These are phyloP conservation scores for Verticillium alfalfae DNA, from an alignment of 2,329 filamentous ascomycete genomes.

Conservation along the genomic window DNA sequence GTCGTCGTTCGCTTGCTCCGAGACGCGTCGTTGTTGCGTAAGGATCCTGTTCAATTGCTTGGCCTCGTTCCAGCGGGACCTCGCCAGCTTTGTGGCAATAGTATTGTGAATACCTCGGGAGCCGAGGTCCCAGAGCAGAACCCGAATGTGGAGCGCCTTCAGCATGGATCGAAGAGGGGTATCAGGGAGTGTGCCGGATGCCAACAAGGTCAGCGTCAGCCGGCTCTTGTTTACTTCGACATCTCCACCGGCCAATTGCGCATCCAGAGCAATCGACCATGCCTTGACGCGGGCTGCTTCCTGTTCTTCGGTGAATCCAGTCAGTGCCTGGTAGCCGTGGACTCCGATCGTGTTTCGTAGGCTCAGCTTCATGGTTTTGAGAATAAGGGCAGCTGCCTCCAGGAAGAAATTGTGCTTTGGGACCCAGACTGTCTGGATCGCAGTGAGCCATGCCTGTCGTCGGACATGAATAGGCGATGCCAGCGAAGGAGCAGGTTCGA, in stretches of 20 bases:
- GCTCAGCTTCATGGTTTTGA: slow-evolving; percentile 80
- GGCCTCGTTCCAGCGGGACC: slow-evolving; percentile 76
- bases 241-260: slow-evolving; percentile 86
- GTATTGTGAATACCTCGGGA: slow-evolving; percentile 62
- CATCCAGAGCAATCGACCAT: slow-evolving; percentile 90
- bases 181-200: slow-evolving; percentile 79
- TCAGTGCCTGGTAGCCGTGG: slow-evolving; percentile 71
- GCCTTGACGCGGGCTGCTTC: slow-evolving; percentile 83
- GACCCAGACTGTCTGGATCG: slow-evolving; percentile 88
- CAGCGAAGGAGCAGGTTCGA: slow-evolving; percentile 60
- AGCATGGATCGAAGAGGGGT: slow-evolving; percentile 83
- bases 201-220: slow-evolving; percentile 78
- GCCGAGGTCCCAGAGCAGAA: slow-evolving; percentile 75
- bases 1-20: slow-evolving; percentile 50
- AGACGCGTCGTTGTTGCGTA: slow-evolving; percentile 32
- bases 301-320: slow-evolving; percentile 76
- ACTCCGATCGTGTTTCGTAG: slow-evolving; percentile 72
- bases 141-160: slow-evolving; percentile 85
- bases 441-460: slow-evolving; percentile 86
- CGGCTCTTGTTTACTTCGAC: slow-evolving; percentile 84
- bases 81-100: slow-evolving; percentile 67
- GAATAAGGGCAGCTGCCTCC: slow-evolving; percentile 72
- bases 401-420: slow-evolving; percentile 82
- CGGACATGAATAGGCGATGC: slow-evolving; percentile 81
- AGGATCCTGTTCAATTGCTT: slow-evolving; percentile 48